phyloP scores from a whole-genome alignment of 1,139 yeast genomes.

The Hyphopichia burtonii region DNA sequence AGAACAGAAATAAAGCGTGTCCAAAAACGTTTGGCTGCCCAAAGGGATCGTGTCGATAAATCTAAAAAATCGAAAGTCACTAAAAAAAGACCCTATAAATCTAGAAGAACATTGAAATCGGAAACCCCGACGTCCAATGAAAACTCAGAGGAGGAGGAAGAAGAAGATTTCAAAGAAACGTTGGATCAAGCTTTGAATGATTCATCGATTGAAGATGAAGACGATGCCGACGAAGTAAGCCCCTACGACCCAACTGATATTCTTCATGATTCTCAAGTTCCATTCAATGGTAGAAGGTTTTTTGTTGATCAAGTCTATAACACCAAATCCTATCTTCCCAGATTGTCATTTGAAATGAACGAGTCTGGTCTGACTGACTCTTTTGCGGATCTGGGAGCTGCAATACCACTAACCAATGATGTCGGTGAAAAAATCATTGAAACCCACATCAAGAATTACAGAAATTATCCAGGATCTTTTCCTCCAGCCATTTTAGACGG shows the following conservation, averaged over 20 bases:
- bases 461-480: constrained; percentile 34
- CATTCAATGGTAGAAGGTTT: constrained; percentile 33
- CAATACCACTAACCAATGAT: constrained; percentile 22
- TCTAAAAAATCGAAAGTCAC: constrained; percentile 9
- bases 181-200: constrained; percentile 3
- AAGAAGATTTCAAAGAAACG: constrained; percentile 10
- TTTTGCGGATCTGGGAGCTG: background rate
- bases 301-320: constrained; percentile 26
- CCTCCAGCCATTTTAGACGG: constrained; percentile 28
- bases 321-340: constrained; percentile 21
- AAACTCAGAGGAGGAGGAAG: constrained; percentile 9
- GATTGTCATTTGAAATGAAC: constrained; percentile 16
- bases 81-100: constrained; percentile 8
- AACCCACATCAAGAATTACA: constrained; percentile 30
- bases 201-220: constrained; percentile 7
- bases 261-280: constrained; percentile 31
- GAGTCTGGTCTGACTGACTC: constrained; percentile 1
- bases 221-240: constrained; percentile 22
- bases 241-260: constrained; percentile 44
- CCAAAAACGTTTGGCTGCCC: constrained; percentile 1
- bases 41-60: constrained; percentile 5
- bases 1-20: constrained; percentile 7
- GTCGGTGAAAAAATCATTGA: constrained; percentile 32
- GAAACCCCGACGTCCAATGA: background rate
- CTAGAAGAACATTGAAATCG: constrained; percentile 9